A percentile compares a stretch with the other conserved stretches of the same genome.
Evolutionary conservation across 106 monocot species (phyloP).

Genomic region (Dendrobium catenatum): DNA sequence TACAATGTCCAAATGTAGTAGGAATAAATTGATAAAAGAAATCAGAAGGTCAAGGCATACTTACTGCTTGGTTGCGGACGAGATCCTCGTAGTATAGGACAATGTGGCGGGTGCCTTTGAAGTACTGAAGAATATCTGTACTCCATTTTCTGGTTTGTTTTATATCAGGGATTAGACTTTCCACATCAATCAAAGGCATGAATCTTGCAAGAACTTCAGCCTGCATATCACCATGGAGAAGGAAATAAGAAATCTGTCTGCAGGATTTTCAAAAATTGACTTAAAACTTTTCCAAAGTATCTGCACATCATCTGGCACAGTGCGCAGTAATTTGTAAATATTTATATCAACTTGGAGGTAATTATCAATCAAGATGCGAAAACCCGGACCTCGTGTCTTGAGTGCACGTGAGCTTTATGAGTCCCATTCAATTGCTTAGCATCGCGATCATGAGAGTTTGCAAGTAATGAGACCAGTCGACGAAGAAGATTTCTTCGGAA

Average conservation of each 20-base stretch:
- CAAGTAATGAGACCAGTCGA: conserved; percentile 54
- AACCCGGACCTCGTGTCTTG: conserved; percentile 45
- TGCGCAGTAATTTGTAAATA: background rate
- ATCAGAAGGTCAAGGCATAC: conserved; percentile 8
- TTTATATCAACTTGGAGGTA: background rate
- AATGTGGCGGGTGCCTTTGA: conserved; percentile 63
- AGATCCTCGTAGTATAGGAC: conserved; percentile 91
- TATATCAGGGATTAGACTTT: conserved; percentile 35
- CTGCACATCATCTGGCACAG: background rate
- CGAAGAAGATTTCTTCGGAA: conserved; percentile 77
- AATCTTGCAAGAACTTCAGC: conserved; percentile 72
- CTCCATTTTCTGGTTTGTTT: conserved; percentile 35
- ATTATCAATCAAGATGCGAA: background rate
- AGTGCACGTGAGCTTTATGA: conserved; percentile 85
- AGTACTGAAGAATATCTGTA: conserved; percentile 46
- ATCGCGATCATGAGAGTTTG: conserved; percentile 60
- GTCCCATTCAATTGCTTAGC: conserved; percentile 74
- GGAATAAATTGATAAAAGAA: background rate
- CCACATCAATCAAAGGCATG: conserved; percentile 51
- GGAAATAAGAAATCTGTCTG: background rate
- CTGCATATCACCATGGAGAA: conserved; percentile 25
- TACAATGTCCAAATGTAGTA: background rate
- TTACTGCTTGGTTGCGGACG: conserved; percentile 53
- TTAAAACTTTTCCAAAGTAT: background rate
- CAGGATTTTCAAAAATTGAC: background rate